These are phyloP conservation scores for Candida awuae DNA, from an alignment of 805 yeast genomes.

Conservation along the genomic window DNA sequence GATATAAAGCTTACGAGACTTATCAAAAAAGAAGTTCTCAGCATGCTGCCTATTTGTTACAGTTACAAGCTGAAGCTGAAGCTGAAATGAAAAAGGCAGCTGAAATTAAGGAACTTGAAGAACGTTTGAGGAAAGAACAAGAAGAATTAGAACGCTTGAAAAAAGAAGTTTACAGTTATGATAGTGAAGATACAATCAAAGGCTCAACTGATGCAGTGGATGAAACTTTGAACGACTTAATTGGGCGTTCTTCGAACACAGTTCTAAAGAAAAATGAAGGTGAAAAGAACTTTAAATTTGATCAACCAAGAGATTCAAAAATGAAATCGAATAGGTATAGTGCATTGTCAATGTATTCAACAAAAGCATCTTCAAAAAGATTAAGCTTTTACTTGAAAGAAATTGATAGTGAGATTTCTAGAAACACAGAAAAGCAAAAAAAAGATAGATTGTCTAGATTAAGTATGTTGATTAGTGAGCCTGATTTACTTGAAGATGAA, in stretches of 20 bases:
- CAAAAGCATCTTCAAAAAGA: slow-evolving; percentile 56
- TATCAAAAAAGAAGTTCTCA: slow-evolving; percentile 35
- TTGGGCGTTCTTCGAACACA: slow-evolving; percentile 11
- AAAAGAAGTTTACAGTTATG: slow-evolving; percentile 3
- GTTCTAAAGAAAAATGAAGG: slow-evolving; percentile 23
- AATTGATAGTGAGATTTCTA: slow-evolving; percentile 15
- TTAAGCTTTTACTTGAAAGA: slow-evolving; percentile 38
- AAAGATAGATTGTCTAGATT: slow-evolving; percentile 20
- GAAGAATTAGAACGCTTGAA: slow-evolving; percentile 8
- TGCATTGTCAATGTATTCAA: slow-evolving; percentile 64
- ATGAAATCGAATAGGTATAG: slow-evolving; percentile 52
- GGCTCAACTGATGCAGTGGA: slow-evolving; percentile 9
- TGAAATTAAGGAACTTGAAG: slow-evolving; percentile 8
- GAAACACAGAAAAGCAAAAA: slow-evolving; percentile 1
- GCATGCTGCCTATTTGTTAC: slow-evolving; percentile 31
- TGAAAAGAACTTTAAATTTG: too few species aligned
- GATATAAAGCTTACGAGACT: slow-evolving; percentile 43
- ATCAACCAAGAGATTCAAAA: slow-evolving; percentile 28
- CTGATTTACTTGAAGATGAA: slow-evolving; percentile 4
- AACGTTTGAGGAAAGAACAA: slow-evolving; percentile 10
- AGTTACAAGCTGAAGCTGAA: slow-evolving; percentile 22
- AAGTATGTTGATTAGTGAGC: slow-evolving; percentile 21
- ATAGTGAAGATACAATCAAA: too few species aligned
- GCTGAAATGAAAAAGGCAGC: slow-evolving; percentile 14
- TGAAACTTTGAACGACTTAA: slow-evolving; percentile 4